Conservation (phyloP, 257 asterid genomes). For the Eustoma russellianum region DNA sequence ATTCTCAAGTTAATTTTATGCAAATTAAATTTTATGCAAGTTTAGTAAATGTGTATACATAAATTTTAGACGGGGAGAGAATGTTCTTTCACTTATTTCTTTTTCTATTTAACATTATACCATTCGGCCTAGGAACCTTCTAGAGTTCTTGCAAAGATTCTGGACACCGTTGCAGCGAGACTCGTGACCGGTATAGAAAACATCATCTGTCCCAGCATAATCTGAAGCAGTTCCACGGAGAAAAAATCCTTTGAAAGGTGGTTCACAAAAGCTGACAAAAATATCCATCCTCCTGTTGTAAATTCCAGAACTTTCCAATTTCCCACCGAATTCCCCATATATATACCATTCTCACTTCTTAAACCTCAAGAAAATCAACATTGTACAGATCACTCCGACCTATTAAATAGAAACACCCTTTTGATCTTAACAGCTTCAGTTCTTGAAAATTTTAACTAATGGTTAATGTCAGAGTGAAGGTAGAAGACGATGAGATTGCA, state of each 20-base stretch:
- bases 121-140: neutral
- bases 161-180: neutral
- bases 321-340: neutral
- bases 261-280: neutral
- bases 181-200: neutral
- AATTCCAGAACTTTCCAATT: conserved; percentile 29
- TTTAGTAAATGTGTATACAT: too few relatives aligned
- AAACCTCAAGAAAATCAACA: neutral
- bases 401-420: neutral
- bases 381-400: neutral
- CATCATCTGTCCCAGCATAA: conserved; percentile 4
- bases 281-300: conserved; percentile 1
- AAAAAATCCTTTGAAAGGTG: neutral
- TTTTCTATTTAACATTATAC: too few relatives aligned
- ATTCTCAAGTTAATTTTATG: too few relatives aligned
- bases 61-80: too few relatives aligned
- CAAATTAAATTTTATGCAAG: too few relatives aligned
- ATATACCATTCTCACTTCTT: neutral
- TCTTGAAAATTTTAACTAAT: neutral
- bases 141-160: conserved; percentile 14
- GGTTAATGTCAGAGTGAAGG: conserved; percentile 26
- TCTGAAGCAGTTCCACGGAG: neutral
- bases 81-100: too few relatives aligned
- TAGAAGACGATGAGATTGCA: conserved; percentile 31
- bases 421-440: too few relatives aligned